Evolutionary conservation across 2,329 filamentous ascomycete genomes (phyloP), one percentile per base, ranked within the genome.

Genomic region (Didymosphaeria variabile): DNA sequence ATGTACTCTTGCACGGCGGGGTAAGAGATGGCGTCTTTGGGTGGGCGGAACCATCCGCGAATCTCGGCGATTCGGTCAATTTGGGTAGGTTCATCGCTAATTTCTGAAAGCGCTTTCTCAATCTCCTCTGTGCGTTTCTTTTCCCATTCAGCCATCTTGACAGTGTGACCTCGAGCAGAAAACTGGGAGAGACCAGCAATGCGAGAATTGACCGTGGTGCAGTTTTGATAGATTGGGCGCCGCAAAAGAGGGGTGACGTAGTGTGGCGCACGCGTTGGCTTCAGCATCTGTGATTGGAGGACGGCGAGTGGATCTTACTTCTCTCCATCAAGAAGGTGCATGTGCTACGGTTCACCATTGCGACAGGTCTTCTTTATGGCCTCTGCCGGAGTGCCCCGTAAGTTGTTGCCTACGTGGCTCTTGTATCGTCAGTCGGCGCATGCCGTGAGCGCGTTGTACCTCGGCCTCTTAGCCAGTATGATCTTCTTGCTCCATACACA

Each of bases 1-100:
- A 75, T 19, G 42, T 72, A 75, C 10, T 68, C 56, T 56, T 74
- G 72, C 1, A 77, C 57, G 3, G 62, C 46, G 0, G 69, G 50
- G 51, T 75, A 76, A 51, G 58, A 64, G 1, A 19, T 32, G 57
- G 67, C 74, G 59, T 67, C 46, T 19, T 71, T 62, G 9, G 70
- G 49, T 36, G 74, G 72, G 2, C 66, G 57, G 46, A 73, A 74
- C 71, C 74, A 77, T 42, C 69, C 66, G 45, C 73, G 69, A 6
- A 73, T 66, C 46, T 66, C 60, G 17, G 72, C 72, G 26, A 79
- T 71, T 40, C 65, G 58, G 36, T 78, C 75, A 50, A 78, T 74
- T 55, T 72, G 64, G 54, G 62, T 34, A 31, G 55, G 36, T 53
- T 70, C 63, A 23, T 64, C 50, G 31, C 61, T 45, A 1, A 60